Conservation (phyloP, 441 rosid species). For the Aquilaria agallochum region DNA sequence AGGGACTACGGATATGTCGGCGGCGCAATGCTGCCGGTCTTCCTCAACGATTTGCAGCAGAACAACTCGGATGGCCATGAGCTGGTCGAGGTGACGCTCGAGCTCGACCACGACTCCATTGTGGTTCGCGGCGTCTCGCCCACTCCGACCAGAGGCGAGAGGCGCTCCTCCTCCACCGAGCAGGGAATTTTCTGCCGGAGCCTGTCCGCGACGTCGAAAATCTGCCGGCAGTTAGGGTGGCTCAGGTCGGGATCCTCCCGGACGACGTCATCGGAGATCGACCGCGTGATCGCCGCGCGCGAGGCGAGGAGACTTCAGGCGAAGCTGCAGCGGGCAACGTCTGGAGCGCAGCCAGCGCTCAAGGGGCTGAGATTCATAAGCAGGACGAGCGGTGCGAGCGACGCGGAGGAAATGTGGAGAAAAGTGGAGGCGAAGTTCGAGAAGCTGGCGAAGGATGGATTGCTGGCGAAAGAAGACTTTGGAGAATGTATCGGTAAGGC, state of each 20-base stretch:
- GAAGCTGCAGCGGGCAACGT: conserved; percentile 54
- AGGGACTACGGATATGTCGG: conserved; percentile 31
- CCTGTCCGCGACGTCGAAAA: conserved; percentile 55
- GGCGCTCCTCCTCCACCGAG: conserved; percentile 9
- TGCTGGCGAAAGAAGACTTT: conserved; percentile 81
- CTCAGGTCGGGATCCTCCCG: conserved; percentile 50
- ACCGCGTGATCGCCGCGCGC: conserved; percentile 27
- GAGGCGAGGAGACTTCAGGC: conserved; percentile 61
- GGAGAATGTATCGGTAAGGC: conserved; percentile 87
- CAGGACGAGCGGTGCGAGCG: conserved; percentile 42
- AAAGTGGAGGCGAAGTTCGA: conserved; percentile 63
- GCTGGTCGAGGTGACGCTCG: conserved; percentile 78
- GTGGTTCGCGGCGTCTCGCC: conserved; percentile 68
- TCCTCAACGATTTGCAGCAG: conserved; percentile 57
- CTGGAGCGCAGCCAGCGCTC: conserved; percentile 77
- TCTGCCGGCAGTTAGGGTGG: conserved; percentile 56
- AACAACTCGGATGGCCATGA: conserved; percentile 53
- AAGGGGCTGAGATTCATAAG: conserved; percentile 76
- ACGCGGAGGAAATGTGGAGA: conserved; percentile 63
- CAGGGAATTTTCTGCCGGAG: conserved; percentile 33
- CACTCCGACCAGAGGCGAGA: conserved; percentile 16
- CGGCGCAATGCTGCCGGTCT: conserved; percentile 85
- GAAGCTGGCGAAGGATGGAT: conserved; percentile 53
- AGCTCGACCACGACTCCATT: conserved; percentile 54
- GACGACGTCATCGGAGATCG: conserved; percentile 35